Conservation (phyloP, 73 alveolate genomes). For the Paramecium sonneborni region DNA sequence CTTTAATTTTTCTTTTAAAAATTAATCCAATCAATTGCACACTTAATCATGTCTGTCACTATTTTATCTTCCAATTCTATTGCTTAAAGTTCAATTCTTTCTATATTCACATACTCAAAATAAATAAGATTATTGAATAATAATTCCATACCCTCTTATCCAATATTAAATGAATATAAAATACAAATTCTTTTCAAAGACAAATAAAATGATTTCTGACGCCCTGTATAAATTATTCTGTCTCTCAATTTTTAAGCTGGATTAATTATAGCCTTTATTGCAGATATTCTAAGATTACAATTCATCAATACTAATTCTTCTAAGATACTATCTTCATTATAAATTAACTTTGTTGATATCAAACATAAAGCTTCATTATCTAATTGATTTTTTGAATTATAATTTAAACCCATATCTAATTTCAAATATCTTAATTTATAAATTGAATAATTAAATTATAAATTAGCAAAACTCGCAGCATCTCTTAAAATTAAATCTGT, state of each 20-base stretch:
- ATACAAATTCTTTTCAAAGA: not conserved
- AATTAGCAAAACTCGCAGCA: not conserved
- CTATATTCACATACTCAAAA: not conserved
- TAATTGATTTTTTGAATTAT: not conserved
- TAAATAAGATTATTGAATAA: not conserved
- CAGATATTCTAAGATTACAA: not conserved
- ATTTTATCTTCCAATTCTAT: not conserved
- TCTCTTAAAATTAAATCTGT: not conserved
- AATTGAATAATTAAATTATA: not conserved
- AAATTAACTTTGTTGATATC: not conserved
- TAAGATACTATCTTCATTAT: not conserved
- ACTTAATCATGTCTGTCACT: not conserved
- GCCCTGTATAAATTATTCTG: not conserved
- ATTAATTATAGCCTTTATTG: not conserved
- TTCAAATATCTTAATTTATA: not conserved
- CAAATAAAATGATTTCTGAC: not conserved
- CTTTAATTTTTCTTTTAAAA: not conserved
- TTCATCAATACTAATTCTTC: constrained; percentile 3
- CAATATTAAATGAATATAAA: not conserved
- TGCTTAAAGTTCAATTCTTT: not conserved
- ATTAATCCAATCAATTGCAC: not conserved
- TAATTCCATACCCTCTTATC: not conserved
- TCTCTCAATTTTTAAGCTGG: not conserved
- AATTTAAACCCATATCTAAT: not conserved
- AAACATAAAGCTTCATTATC: not conserved